Evolutionary conservation across 148 eudicot genomes (phyloP).

Genomic region (Chenopodium berlandieri): DNA sequence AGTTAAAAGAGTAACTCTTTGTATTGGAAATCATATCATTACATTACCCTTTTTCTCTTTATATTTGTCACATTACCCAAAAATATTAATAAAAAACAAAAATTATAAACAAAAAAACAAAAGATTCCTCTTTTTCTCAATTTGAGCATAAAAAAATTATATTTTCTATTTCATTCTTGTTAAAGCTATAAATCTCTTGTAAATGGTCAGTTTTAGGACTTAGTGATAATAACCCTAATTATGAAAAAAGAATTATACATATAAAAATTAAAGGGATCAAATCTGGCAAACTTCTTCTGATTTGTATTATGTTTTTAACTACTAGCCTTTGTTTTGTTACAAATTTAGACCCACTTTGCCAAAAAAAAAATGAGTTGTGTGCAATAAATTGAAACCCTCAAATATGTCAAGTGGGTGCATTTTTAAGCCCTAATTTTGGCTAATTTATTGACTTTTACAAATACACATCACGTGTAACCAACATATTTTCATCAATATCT

Average conservation of each 20-base stretch:
- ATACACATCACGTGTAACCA: conserved; percentile 22
- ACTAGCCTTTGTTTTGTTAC: conserved; percentile 18
- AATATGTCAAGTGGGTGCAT: conserved; percentile 5
- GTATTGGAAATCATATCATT: conserved; percentile 29
- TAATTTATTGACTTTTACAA: conserved; percentile 12
- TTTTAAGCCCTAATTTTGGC: conserved; percentile 32
- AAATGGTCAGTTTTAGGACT: too few species aligned
- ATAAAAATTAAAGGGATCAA: conserved; percentile 10
- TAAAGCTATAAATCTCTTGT: too few species aligned
- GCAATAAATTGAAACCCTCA: conserved; percentile 21
- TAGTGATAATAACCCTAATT: conserved; percentile 21
- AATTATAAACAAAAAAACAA: conserved; percentile 7
- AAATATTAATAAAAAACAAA: background rate
- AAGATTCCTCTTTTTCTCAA: conserved; percentile 30
- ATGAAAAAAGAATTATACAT: background rate
- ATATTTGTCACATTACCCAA: conserved; percentile 20
- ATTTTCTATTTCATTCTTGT: background rate
- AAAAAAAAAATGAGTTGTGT: conserved; percentile 13
- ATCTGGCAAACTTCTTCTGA: conserved; percentile 15
- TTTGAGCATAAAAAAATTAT: background rate
- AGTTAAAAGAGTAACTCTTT: conserved; percentile 27
- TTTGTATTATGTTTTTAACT: conserved; percentile 17
- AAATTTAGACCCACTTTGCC: conserved; percentile 18
- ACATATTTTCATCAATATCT: conserved; percentile 15
- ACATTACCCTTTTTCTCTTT: conserved; percentile 3